Evolutionary conservation across 352 stramenopile species (phyloP).

Genomic region (Phytophthora cactorum): DNA sequence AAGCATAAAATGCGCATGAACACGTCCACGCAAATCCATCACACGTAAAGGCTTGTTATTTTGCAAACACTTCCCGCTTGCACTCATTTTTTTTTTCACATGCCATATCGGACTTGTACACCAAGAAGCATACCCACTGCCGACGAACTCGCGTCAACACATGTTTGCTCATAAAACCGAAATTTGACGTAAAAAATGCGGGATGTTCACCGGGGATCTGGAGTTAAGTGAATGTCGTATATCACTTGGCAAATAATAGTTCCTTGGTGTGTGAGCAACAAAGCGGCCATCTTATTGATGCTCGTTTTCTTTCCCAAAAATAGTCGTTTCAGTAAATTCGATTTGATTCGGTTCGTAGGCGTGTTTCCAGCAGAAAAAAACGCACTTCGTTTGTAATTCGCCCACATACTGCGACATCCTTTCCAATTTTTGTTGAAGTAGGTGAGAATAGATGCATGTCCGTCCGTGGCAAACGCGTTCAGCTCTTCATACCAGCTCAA

Average conservation of each 20-base stretch:
- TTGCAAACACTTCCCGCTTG: background rate
- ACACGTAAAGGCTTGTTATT: background rate
- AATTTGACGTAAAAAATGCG: background rate
- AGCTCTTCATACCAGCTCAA: background rate
- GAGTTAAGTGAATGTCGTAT: background rate
- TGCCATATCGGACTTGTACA: background rate
- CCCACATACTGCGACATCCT: background rate
- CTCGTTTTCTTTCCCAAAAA: background rate
- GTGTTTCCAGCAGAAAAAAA: background rate
- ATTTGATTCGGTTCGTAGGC: background rate
- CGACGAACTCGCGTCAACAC: background rate
- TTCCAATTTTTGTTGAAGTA: background rate
- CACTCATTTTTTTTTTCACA: background rate
- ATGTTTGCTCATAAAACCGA: background rate
- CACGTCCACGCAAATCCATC: too few relatives aligned
- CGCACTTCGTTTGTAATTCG: background rate
- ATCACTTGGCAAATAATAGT: background rate
- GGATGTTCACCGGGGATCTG: background rate
- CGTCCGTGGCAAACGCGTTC: background rate
- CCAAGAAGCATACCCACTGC: background rate
- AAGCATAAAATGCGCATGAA: too few relatives aligned
- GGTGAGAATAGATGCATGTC: background rate
- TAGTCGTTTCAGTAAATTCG: background rate
- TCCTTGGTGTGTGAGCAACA: background rate
- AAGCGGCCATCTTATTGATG: background rate